Conservation (phyloP, 805 yeast species). For the Myxozyma udenii region DNA sequence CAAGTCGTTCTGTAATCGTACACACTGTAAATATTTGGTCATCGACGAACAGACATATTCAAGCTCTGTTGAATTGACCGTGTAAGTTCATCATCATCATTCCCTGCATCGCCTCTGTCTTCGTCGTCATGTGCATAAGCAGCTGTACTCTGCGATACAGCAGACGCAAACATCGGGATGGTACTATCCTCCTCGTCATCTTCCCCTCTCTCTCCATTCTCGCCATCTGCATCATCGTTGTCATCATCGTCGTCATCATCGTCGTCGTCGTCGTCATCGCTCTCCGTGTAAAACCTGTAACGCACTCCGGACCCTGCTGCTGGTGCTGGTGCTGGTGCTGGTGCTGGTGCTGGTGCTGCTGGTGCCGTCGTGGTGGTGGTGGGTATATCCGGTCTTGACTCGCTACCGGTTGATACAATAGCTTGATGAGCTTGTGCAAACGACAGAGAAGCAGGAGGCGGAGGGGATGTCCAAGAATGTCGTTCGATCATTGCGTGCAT, state of each 20-base stretch:
- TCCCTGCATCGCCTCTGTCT: neutral
- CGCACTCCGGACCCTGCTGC: neutral
- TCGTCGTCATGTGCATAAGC: neutral
- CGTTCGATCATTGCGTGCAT: neutral
- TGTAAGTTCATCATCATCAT: neutral
- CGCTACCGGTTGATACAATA: too few relatives aligned
- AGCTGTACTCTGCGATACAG: neutral
- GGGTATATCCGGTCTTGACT: too few relatives aligned
- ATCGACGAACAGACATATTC: neutral
- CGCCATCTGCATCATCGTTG: slow-evolving; percentile 3
- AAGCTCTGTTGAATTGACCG: neutral
- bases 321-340: neutral
- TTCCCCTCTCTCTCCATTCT: slow-evolving; percentile 1
- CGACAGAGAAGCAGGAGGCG: neutral
- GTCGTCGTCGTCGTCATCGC: neutral
- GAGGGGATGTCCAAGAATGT: neutral
- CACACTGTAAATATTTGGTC: too few relatives aligned
- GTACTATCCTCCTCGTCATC: slow-evolving; percentile 12
- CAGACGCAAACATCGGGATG: slow-evolving; percentile 14
- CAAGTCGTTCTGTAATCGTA: too few relatives aligned
- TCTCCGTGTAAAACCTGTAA: neutral
- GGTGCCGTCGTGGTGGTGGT: too few relatives aligned
- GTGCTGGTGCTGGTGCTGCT: too few relatives aligned
- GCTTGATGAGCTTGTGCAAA: neutral
- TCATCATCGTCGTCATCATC: slow-evolving; percentile 1